A percentile compares a stretch with the other conserved stretches of the same genome.
Evolutionary conservation across 164 flowering plant genomes (phyloP).

Genomic region (Liquidambar formosana): DNA sequence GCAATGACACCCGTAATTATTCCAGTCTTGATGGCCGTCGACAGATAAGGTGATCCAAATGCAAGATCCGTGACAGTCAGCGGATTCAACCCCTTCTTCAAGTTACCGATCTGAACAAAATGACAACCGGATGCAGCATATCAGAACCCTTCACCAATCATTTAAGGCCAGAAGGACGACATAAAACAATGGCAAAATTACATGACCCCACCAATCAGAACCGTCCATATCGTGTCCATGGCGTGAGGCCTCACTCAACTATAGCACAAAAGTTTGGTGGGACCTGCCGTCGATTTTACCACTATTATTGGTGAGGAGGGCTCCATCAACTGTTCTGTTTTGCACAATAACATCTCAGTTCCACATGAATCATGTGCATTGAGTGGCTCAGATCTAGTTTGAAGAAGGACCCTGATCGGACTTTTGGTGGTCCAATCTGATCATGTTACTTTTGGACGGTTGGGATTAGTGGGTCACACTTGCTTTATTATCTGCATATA

Average conservation of each 20-base stretch:
- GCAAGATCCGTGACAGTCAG: slow-evolving; percentile 53
- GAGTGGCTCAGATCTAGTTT: background rate
- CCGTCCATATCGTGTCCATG: background rate
- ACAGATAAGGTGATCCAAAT: slow-evolving; percentile 45
- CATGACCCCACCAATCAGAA: slow-evolving; percentile 8
- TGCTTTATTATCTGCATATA: background rate
- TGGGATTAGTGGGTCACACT: background rate
- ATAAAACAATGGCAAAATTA: background rate
- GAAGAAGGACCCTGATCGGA: background rate
- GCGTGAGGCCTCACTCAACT: no score
- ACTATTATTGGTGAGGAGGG: slow-evolving; percentile 10
- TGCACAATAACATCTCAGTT: no score
- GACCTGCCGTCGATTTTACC: no score
- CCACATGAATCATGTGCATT: background rate
- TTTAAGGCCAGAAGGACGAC: no score
- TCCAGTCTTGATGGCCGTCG: slow-evolving; percentile 64
- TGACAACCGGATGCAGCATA: background rate
- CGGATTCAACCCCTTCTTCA: slow-evolving; percentile 77
- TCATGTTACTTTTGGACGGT: background rate
- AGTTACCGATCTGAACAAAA: slow-evolving; percentile 59
- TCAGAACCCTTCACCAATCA: background rate
- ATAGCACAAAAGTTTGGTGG: no score
- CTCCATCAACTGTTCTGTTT: background rate
- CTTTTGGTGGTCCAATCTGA: background rate
- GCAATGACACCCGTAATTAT: slow-evolving; percentile 70